Percentiles rank a stretch among this genome's conserved stretches.
Evolutionary conservation across 2,329 filamentous ascomycete genomes (phyloP).

Genomic region (Elsinoe australis): DNA sequence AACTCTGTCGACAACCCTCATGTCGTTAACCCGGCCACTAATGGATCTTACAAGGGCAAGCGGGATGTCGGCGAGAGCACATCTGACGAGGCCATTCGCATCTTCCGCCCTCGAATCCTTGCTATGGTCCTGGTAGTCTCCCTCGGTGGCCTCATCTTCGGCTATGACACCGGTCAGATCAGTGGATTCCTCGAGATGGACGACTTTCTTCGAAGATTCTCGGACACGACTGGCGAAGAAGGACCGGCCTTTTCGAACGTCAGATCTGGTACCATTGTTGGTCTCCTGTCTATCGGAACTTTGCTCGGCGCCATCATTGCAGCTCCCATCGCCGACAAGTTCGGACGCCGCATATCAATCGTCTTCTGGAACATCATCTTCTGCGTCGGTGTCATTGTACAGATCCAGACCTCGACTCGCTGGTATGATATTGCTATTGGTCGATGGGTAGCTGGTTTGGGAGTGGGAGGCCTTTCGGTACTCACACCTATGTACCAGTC

Average conservation of each 20-base stretch:
- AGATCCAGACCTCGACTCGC: conserved; percentile 49
- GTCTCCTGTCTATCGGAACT: conserved; percentile 52
- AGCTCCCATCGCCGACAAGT: conserved; percentile 54
- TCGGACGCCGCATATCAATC: conserved; percentile 57
- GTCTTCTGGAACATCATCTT: conserved; percentile 56
- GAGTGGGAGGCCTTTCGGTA: conserved; percentile 57
- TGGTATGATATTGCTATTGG: conserved; percentile 62
- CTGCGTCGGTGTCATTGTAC: conserved; percentile 56
- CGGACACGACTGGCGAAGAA: conserved; percentile 35
- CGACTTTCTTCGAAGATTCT: conserved; percentile 51
- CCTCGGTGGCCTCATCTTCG: conserved; percentile 34
- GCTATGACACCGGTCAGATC: conserved; percentile 45
- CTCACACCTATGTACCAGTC: conserved; percentile 62
- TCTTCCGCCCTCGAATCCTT: conserved; percentile 24
- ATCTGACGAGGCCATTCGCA: conserved; percentile 18
- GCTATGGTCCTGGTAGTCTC: conserved; percentile 31
- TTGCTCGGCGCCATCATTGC: conserved; percentile 51
- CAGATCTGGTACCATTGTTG: conserved; percentile 56
- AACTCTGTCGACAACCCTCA: conserved; percentile 11
- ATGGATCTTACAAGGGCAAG: neutral
- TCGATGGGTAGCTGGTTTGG: conserved; percentile 57
- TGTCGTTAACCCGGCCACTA: neutral
- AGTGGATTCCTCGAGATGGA: conserved; percentile 55
- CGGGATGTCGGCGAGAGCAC: conserved; percentile 6
- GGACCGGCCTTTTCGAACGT: conserved; percentile 48